Base-by-base conservation (phyloP, 495 filamentous ascomycete genomes). In the Beverwykella pulmonaria region DNA sequence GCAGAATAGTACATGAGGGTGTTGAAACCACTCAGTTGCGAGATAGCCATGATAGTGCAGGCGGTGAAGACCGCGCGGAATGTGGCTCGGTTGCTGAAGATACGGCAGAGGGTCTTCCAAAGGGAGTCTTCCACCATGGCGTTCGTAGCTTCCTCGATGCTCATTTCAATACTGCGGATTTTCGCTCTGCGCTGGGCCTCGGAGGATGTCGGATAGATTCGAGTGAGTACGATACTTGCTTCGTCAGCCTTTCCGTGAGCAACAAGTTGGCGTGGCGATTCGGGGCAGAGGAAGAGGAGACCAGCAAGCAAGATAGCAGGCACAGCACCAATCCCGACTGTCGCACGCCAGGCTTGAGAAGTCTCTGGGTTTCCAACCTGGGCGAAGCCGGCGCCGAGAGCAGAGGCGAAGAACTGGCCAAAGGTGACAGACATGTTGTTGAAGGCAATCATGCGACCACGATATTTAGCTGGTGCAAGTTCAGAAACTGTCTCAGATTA, bases 351-450 rank as follows among this genome's bases (percentile, higher is more conserved):
- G 34, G 48, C 64, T 39, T 67, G 47, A n/a, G 59, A 60, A 10
- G 23, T 57, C 20, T 46, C 26, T 29, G 57, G 57, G 20, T 60
- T 50, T n/a, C 57, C 81, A 47, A 81, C 78, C 34, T 81, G 68
- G 1, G 81, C 78, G 68, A 85, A 82, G 1, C 72, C 83, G 5
- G 83, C 83, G 12, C 83, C 83, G 29, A 85, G 73, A 0, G 78
- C 80, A 54, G 83, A 84, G 5, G 77, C 76, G 34, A 85, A 62
- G 0, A 85, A 67, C 62, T 85, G 83, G 7, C 83, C 83, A 25
- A 78, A 79, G 0, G 82, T 84, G 52, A 86, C 79, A 54, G 74
- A 77, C 78, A 86, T 81, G 53, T 85, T 84, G 70, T 86, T 79
- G 20, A 86, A 75, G 0, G 77, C 82, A 41, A 86, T 81, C 79